phyloP scores from a whole-genome alignment of 1,284 basidiomycete genomes.

The Trichosporon faecale region DNA sequence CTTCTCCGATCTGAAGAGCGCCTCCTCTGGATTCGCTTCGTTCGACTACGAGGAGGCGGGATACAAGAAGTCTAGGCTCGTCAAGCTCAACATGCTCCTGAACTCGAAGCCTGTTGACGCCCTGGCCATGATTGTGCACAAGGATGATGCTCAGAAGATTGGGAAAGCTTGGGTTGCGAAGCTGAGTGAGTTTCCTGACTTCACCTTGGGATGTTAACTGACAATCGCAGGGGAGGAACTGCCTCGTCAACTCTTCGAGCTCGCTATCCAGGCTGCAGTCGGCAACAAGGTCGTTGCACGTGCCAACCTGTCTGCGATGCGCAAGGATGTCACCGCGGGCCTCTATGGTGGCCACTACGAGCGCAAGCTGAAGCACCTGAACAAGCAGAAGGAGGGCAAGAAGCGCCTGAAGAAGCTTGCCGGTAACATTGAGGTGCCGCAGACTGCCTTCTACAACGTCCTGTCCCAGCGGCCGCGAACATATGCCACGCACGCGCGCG shows the following conservation, averaged over 20 bases:
- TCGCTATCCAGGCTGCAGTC: slow-evolving; percentile 75
- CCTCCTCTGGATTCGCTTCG: slow-evolving; percentile 83
- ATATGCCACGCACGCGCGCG: slow-evolving; percentile 28
- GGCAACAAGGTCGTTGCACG: slow-evolving; percentile 84
- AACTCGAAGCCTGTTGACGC: slow-evolving; percentile 87
- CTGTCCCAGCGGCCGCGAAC: slow-evolving; percentile 57
- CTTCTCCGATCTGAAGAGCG: slow-evolving; percentile 80
- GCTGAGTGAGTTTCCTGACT: slow-evolving; percentile 63
- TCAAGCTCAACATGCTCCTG: slow-evolving; percentile 84
- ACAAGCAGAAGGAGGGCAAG: slow-evolving; percentile 90
- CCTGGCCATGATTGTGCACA: slow-evolving; percentile 80
- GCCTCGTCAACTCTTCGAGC: slow-evolving; percentile 88
- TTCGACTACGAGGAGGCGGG: slow-evolving; percentile 93
- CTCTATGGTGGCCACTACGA: slow-evolving; percentile 92
- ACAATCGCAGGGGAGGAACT: slow-evolving; percentile 72
- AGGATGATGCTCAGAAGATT: slow-evolving; percentile 63
- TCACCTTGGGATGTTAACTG: background rate
- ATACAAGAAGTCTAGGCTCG: slow-evolving; percentile 72
- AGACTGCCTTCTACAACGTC: slow-evolving; percentile 86
- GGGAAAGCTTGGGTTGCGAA: slow-evolving; percentile 83
- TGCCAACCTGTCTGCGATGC: slow-evolving; percentile 77
- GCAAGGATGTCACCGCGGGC: slow-evolving; percentile 93
- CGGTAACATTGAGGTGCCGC: slow-evolving; percentile 81
- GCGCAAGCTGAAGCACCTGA: slow-evolving; percentile 83
- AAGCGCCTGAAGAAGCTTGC: slow-evolving; percentile 72